Evolutionary conservation across 2,329 filamentous ascomycete species (phyloP), one percentile per base, ranked within the genome.

Genomic region (Colletotrichum kahawae): DNA sequence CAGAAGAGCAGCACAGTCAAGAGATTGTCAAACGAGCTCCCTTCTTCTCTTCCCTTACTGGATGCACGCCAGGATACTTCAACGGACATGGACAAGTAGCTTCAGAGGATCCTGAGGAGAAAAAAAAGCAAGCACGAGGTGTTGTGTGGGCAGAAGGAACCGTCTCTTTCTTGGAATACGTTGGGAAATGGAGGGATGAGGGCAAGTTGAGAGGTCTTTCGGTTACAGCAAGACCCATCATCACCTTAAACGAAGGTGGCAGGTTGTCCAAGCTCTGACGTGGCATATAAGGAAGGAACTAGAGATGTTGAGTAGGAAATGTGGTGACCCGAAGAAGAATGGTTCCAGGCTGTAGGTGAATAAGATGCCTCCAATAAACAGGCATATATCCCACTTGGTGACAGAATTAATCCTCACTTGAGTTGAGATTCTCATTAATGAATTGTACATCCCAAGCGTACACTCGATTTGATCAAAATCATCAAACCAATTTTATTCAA

Each of bases 1-100:
- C 77, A 7, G 77, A 80, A 54, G 79, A 80, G 43, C 78, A 80
- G 77, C 60, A 77, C 21, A 69, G 67, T 7, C 73, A 84, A 2
- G 87, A 85, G 4, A 82, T 86, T 36, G 78, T 80, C 7, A 48
- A 29, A 21, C 33, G 64, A 6, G 70, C 74, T 8, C 48, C 51
- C 1, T 67, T 57, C 27, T 62, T 75, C 18, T 48, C 67, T 9
- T 59, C 77, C 77, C 48, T 74, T n/a, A 48, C 48, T 14, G 57
- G 70, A 2, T 76, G 70, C 54, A 76, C 74, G 18, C 74, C 74
- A 21, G 36, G 36, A 29, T 65, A 65, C 62, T 63, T 63, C 7
- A 63, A 63, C 16, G 60, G 60, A 7, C 60, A 63, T 38, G 60
- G 60, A n/a, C 60, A 38, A 6, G 21, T 21, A 27, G 60, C 60